Evolutionary conservation across 345 rosid genomes (phyloP), one percentile per base, ranked within the genome.

Genomic region (Aquilaria yunnanensis): DNA sequence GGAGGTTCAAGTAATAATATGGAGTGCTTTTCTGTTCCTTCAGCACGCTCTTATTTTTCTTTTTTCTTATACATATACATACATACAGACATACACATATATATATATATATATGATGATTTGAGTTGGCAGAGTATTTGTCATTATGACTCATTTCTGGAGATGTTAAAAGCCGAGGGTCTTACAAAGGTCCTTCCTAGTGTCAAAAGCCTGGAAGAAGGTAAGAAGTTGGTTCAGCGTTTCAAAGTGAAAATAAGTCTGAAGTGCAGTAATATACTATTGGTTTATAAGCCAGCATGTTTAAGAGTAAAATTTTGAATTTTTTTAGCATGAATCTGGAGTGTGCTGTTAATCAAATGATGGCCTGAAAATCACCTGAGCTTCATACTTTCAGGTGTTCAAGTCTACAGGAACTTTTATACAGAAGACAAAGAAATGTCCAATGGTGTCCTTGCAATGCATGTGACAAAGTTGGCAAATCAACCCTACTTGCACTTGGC

Each of bases 131-230:
- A 85, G 96, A 90, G 69, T 47, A 77, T 81, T 66, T 71, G 4
- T 48, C 68, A 37, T 11, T 86, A 86, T 82, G 63, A 66, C 65
- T 86, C 92, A 43, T 89, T 87, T 73, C 71, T 43, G 0, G 84
- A 86, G 66, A 88, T 86, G 92, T 69, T 92, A 74, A 76, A 71
- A 74, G 74, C 61, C 32, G 90, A 92, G 64, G 56, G 74, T 67
- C 89, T 85, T 67, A 47, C 68, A 32, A 66, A 79, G 69, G 81
- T 87, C 68, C 90, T 92, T 69, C 90, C 96, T 7, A 89, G 89
- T 49, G 75, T 76, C 51, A 66, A 81, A 74, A 78, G 77, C 65
- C 69, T 81, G 47, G 83, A 83, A 62, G 95, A 81, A 78, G 98
- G 98, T 85, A 74, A 56, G 3, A 51, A 37, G 45, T 29, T 16